Evolutionary conservation across 177 flowering plant genomes (phyloP), one percentile per base, ranked within the genome.

Genomic region (Telopea speciosissima): DNA sequence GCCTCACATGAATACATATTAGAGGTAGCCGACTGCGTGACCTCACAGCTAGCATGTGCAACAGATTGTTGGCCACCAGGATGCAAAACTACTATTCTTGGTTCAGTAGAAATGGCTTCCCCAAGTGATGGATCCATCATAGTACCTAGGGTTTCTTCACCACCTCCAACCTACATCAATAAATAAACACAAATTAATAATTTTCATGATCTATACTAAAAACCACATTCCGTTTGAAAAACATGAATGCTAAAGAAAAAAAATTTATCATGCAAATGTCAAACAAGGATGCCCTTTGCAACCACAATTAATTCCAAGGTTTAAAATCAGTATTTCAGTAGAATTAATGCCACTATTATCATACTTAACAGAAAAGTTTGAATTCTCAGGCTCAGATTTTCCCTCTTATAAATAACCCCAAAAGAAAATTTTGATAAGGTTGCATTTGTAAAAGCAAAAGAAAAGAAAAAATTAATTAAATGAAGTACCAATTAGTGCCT

Each of bases 121-220:
- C 71, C 60, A 60, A 68, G 49, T 10, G 83, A 79, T 49, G 72
- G 64, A 64, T 76, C 82, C 75, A 81, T 63, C 65, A 74, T 61
- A 49, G 79, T 71, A 67, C 82, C 79, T 33, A 63, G 81, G 13
- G 71, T 67, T 68, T 79, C 83, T 67, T 77, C 79, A 40, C 81
- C 84, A 68, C 54, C 68, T 73, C 65, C 81, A 28, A 28, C 2
- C 92, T 87, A 52, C 28, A 72, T 58, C 24, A 66, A 63, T 14
- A 75, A 25, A 71, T 49, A 36, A 10, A 74, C 19, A 45, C 1
- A 60, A 40, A 68, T 54, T 23, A 59, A 28, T 63, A 8, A 23
- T 4, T 9, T 10, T 2, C 9, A 28, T 33, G 63, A 61, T 68
- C 23, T 6, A 28, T 24, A 28, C 4, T 25, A 45, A 11, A 3